Evolutionary conservation across 257 asterid species (phyloP).

Genomic region (Fraxinus americana): DNA sequence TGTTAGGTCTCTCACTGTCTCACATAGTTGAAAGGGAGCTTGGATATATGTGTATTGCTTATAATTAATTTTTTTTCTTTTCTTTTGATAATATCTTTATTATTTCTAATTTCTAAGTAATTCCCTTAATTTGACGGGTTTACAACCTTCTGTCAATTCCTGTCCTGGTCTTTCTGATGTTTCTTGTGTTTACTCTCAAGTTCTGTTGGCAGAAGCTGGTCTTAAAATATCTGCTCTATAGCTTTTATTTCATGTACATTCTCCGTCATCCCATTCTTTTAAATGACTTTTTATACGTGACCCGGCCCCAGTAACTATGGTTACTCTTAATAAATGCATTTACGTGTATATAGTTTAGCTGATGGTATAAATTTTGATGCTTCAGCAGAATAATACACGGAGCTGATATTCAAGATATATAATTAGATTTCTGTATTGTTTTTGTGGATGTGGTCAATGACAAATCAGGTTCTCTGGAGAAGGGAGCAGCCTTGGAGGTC

Average conservation of each 20-base stretch:
- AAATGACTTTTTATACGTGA: not conserved
- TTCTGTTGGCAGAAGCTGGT: not conserved
- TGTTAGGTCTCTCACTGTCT: not conserved
- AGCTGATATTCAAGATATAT: not conserved
- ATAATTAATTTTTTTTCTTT: not conserved
- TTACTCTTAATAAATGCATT: not conserved
- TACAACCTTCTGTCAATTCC: not conserved
- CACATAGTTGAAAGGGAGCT: not conserved
- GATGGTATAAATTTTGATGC: not conserved
- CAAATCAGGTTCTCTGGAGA: slow-evolving; percentile 31
- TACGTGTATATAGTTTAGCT: not conserved
- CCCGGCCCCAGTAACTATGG: no score
- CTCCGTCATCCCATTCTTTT: not conserved
- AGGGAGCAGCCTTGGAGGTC: slow-evolving; percentile 29
- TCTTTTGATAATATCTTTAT: not conserved
- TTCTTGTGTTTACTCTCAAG: not conserved
- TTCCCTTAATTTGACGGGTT: not conserved
- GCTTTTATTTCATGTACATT: not conserved
- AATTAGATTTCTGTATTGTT: not conserved
- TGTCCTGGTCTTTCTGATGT: not conserved
- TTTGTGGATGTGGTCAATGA: not conserved
- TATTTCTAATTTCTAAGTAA: not conserved
- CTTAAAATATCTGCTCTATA: not conserved
- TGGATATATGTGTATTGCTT: not conserved
- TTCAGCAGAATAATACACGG: not conserved